Percentiles rank a stretch among this genome's conserved stretches.
Conservation (phyloP, 2,329 filamentous ascomycete species). For the Escovopsis sp. region DNA sequence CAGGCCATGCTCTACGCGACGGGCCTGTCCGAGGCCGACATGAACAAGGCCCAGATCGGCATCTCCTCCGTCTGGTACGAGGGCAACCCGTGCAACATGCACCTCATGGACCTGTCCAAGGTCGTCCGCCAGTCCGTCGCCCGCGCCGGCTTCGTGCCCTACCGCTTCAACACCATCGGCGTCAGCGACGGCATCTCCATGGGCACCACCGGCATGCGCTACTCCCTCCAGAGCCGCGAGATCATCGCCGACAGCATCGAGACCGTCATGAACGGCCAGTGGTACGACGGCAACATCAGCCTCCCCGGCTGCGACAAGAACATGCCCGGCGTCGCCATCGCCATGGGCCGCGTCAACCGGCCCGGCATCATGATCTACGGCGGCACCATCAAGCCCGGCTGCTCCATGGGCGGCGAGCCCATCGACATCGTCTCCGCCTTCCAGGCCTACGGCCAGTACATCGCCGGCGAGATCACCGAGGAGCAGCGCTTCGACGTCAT, state of each 20-base stretch:
- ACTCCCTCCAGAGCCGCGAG: constrained; percentile 85
- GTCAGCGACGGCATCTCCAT: constrained; percentile 97
- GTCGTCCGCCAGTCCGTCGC: constrained; percentile 47
- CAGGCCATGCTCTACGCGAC: constrained; percentile 99
- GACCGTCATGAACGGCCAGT: constrained; percentile 97
- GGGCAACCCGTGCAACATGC: constrained; percentile 99
- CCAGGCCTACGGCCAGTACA: constrained; percentile 92
- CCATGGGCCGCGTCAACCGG: constrained; percentile 88
- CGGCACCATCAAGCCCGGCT: constrained; percentile 84
- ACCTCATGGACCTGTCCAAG: constrained; percentile 77
- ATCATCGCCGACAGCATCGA: constrained; percentile 97
- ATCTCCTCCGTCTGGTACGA: constrained; percentile 98
- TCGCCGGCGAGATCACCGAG: constrained; percentile 81
- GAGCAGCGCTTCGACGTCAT: constrained; percentile 90
- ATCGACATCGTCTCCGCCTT: constrained; percentile 96
- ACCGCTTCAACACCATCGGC: constrained; percentile 98
- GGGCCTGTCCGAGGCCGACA: constrained; percentile 68
- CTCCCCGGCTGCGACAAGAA: constrained; percentile 99
- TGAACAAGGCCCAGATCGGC: constrained; percentile 93
- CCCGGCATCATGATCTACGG: constrained; percentile 97
- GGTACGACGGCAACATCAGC: constrained; percentile 95
- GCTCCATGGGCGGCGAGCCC: constrained; percentile 55
- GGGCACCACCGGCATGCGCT: constrained; percentile 95
- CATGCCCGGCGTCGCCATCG: constrained; percentile 86
- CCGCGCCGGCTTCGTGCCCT: constrained; percentile 68